Evolutionary conservation across 176 grass and related monocot genomes (phyloP), one percentile per base, ranked within the genome.

Genomic region (Tillandsia fasciculata): DNA sequence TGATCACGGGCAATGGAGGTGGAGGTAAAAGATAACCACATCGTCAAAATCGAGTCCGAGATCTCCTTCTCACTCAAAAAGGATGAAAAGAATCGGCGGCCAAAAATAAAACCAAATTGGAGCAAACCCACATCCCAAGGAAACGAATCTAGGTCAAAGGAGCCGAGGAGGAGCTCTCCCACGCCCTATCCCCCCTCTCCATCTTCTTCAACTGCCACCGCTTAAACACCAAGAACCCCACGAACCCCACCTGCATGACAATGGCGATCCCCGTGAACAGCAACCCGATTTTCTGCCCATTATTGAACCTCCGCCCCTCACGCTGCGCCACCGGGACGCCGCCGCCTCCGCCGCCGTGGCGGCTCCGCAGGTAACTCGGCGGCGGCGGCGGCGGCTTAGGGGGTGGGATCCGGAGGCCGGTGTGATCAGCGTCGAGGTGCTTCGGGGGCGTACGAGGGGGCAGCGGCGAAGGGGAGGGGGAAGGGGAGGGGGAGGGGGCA

Each of bases 131-230:
- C 9, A 61, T 23, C 56, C 56, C 56, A 61, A 61, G 18, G 18
- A 15, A 7, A 20, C 56, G 17, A 20, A 61, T 61, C 56, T 42
- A 61, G 10, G 56, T 61, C n/a, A 61, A 23, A 18, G 56, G 56
- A 61, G 56, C 56, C 15, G 49, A 51, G 23, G 20, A 70, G 48
- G 68, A 70, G 20, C 11, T 50, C 17, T 12, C 20, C 2, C 20
- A 12, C 6, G 49, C 9, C 13, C 20, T 13, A 52, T 53, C 50
- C 8, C 23, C 48, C 18, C 22, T 15, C 50, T 70, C 49, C 68
- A 70, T 15, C 50, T 51, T 70, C 68, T 51, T 28, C 68, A 70
- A 51, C 68, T 53, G 68, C 18, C 48, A 5, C 52, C 49, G 51
- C 26, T 70, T 70, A 22, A 26, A 52, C 23, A 70, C 49, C 49